Evolutionary conservation across 2,329 filamentous ascomycete species (phyloP).

Genomic region (Botryotinia calthae): DNA sequence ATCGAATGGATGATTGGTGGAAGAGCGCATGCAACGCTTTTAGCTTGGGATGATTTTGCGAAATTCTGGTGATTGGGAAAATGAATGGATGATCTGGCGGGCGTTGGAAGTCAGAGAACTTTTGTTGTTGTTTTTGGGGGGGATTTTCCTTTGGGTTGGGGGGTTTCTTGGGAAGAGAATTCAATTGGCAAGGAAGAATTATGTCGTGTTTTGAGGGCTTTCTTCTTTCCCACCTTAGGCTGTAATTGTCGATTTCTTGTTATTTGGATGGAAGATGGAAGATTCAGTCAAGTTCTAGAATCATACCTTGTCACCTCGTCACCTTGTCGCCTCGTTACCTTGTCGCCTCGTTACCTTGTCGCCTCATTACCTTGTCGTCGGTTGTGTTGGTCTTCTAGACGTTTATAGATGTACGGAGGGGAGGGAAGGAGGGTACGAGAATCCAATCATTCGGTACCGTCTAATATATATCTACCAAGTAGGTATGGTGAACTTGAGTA

Average conservation of each 20-base stretch:
- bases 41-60: neutral
- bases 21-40: neutral
- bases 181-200: conserved; percentile 7
- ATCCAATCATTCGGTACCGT: neutral
- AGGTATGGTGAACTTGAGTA: neutral
- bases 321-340: neutral
- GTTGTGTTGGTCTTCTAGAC: neutral
- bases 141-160: neutral
- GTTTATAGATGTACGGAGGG: neutral
- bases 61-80: neutral
- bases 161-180: neutral
- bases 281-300: neutral
- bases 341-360: neutral
- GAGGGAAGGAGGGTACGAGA: neutral
- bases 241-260: neutral
- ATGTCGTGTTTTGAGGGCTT: neutral
- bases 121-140: neutral
- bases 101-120: neutral
- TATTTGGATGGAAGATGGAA: neutral
- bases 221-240: neutral
- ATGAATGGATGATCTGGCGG: conserved; percentile 7
- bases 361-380: neutral
- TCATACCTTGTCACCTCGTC: neutral
- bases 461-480: neutral
- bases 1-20: neutral